Evolutionary conservation across 2,329 filamentous ascomycete species (phyloP), one percentile per base, ranked within the genome.

Genomic region (Cladosporium sp.): DNA sequence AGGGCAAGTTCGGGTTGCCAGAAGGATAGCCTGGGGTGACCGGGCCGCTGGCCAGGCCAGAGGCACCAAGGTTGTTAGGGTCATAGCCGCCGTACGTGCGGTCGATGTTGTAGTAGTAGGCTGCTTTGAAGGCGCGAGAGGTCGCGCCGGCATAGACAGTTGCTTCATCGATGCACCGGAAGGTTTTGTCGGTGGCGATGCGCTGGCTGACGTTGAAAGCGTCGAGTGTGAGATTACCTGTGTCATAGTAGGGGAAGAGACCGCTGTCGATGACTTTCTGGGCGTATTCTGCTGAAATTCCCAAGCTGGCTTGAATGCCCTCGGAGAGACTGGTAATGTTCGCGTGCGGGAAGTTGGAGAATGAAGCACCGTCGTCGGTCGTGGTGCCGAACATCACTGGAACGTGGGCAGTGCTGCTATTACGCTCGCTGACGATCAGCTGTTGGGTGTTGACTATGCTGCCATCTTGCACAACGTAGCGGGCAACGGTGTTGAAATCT

Each of bases 51-150:
- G 55, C 54, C 6, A 63, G 46, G 51, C 59, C 63, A 35, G 73
- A 71, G 0, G 75, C 68, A 38, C 77, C 75, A 2, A 77, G 69
- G 16, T 71, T 67, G 41, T 82, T 80, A 27, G 78, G 80, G 30
- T 76, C 75, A 42, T 73, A 73, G 1, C 72, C 75, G 50, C 72
- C 71, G 56, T 78, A 79, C 0, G 75, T 76, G 38, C 80, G 73
- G 53, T 81, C 77, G 57, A 83, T 78, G 60, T 82, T 77, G 64
- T 83, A 84, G 60, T 75, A 82, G 61, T 78, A 83, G 0, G 79
- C 68, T 4, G 68, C 64, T 22, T 69, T 62, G 58, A 82, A 77
- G 0, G 73, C 71, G 3, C 67, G 64, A 13, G 69, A 72, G 13
- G 60, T 63, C 0, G 74, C 65, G 2, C 73, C 78, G 0, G 76